Conservation (phyloP, 148 eudicot genomes). For the Beta vulgaris region DNA sequence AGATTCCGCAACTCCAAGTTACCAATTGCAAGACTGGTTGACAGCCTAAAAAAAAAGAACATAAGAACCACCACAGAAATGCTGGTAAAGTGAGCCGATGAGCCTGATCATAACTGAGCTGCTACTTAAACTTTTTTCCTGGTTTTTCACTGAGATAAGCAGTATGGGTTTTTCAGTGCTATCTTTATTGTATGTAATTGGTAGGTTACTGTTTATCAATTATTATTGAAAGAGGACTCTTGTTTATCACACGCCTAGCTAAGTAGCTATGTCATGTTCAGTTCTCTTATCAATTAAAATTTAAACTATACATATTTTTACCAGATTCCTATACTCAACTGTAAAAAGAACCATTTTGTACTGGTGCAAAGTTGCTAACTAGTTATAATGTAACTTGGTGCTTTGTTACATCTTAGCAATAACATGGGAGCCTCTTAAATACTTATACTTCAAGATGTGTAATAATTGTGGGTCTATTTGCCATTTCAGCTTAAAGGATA, state of each 20-base stretch:
- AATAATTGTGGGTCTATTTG: slow-evolving; percentile 14
- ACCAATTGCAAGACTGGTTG: too few relatives aligned
- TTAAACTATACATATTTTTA: too few relatives aligned
- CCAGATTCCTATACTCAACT: background rate
- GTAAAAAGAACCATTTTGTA: too few relatives aligned
- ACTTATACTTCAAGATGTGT: background rate
- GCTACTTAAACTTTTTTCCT: background rate
- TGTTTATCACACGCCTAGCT: too few relatives aligned
- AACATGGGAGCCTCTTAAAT: background rate
- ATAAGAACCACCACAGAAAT: background rate
- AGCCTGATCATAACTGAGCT: background rate
- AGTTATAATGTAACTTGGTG: too few relatives aligned
- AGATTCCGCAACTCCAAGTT: too few relatives aligned
- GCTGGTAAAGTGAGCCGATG: background rate
- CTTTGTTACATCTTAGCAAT: background rate
- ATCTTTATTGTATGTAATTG: background rate
- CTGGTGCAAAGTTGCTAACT: too few relatives aligned
- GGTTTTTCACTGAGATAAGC: background rate
- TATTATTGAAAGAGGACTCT: background rate
- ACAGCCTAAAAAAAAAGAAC: too few relatives aligned
- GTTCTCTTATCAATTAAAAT: background rate
- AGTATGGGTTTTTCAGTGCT: background rate
- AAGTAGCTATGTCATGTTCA: background rate
- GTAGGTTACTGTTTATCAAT: background rate
- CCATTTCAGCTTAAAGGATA: slow-evolving; percentile 83